Conservation (phyloP, 2,329 filamentous ascomycete species). For the Macrophomina tecta region DNA sequence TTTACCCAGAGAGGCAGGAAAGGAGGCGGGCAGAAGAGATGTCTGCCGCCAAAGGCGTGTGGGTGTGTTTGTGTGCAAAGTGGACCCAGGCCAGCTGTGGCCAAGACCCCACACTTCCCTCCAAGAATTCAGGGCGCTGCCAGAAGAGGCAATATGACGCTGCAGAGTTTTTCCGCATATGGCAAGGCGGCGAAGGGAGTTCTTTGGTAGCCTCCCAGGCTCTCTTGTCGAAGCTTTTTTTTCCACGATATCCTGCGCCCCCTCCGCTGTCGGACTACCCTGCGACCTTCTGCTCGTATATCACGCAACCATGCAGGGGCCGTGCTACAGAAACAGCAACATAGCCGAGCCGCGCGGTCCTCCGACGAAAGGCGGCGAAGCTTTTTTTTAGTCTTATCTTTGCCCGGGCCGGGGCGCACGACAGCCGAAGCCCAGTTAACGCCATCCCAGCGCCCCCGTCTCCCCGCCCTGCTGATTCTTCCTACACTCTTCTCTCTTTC, state of each 20-base stretch:
- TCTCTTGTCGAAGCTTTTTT: neutral
- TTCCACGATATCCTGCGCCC: too few relatives aligned
- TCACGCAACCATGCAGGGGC: neutral
- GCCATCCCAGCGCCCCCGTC: constrained; percentile 4
- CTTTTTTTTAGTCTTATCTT: constrained; percentile 18
- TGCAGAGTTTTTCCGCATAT: neutral
- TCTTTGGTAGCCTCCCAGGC: neutral
- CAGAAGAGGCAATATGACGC: neutral
- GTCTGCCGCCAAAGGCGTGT: too few relatives aligned
- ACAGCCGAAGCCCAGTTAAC: constrained; percentile 8
- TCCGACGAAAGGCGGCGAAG: neutral
- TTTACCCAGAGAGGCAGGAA: too few relatives aligned
- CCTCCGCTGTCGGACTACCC: neutral
- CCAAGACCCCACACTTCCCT: neutral
- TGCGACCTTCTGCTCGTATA: constrained; percentile 8
- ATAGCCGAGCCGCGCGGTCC: constrained; percentile 9
- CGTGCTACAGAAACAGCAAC: neutral
- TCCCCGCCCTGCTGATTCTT: neutral
- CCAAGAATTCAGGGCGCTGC: neutral
- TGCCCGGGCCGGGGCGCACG: constrained; percentile 17
- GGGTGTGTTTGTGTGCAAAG: neutral
- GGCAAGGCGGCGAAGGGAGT: neutral
- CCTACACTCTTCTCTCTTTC: neutral
- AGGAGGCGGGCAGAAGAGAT: neutral
- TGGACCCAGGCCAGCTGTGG: neutral